These are phyloP conservation scores for Epichloe bromicola DNA, from an alignment of 2,329 filamentous ascomycete genomes.

Conservation along the genomic window DNA sequence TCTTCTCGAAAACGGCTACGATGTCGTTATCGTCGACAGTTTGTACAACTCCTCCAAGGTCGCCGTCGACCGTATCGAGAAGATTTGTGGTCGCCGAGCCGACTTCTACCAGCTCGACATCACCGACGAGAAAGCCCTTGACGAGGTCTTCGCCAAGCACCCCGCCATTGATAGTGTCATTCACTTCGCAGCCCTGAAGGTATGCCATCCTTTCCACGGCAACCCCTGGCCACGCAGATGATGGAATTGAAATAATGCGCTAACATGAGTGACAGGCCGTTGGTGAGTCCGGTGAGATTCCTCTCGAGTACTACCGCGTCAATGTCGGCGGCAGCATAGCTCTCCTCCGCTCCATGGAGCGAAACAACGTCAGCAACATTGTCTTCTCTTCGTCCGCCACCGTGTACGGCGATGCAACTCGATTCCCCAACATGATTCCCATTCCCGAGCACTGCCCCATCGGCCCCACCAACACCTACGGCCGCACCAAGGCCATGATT, in stretches of 20 bases:
- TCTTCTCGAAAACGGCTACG: slow-evolving; percentile 86
- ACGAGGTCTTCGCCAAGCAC: slow-evolving; percentile 78
- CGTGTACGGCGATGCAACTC: slow-evolving; percentile 94
- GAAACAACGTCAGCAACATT: slow-evolving; percentile 87
- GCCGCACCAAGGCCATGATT: slow-evolving; percentile 87
- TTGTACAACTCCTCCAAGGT: slow-evolving; percentile 94
- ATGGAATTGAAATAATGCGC: too few species aligned
- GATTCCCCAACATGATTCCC: slow-evolving; percentile 95
- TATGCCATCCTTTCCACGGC: slow-evolving; percentile 18
- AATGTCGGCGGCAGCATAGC: slow-evolving; percentile 89
- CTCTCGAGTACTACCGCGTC: slow-evolving; percentile 94
- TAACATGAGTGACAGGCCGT: slow-evolving; percentile 51
- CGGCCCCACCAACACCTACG: slow-evolving; percentile 94
- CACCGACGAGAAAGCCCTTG: slow-evolving; percentile 70
- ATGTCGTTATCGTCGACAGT: slow-evolving; percentile 92
- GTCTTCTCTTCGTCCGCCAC: slow-evolving; percentile 98
- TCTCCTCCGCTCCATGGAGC: slow-evolving; percentile 75
- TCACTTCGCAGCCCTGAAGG: slow-evolving; percentile 96
- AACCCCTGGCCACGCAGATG: too few species aligned
- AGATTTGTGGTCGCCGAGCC: slow-evolving; percentile 80
- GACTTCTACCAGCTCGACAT: slow-evolving; percentile 78
- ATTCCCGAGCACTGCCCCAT: slow-evolving; percentile 96
- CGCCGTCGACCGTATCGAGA: slow-evolving; percentile 86
- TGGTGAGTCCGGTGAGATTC: slow-evolving; percentile 85
- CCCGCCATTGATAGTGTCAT: slow-evolving; percentile 96